Evolutionary conservation across 192 early-diverging fungal genomes (phyloP).

Genomic region (Coemansia sp.): DNA sequence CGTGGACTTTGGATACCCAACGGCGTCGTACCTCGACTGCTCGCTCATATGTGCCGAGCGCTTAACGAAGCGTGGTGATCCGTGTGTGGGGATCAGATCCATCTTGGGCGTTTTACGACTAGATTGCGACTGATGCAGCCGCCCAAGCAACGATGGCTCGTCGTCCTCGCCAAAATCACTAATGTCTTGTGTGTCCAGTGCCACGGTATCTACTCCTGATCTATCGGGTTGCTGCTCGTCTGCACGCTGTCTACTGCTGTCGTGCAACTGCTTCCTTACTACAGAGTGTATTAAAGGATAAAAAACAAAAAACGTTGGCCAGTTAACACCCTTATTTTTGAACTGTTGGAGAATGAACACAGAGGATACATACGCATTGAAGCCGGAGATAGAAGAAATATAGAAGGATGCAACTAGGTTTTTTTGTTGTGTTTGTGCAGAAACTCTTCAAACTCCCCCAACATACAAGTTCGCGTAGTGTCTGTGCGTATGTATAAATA

Average conservation of each 20-base stretch:
- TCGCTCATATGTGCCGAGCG: conserved; percentile 24
- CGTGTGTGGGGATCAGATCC: conserved; percentile 10
- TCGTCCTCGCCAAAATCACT: conserved; percentile 4
- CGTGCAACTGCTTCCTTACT: conserved; percentile 7
- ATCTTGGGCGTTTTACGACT: conserved; percentile 6
- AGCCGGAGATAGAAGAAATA: background rate
- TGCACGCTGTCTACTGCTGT: conserved; percentile 2
- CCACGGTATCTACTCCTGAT: background rate
- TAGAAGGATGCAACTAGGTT: background rate
- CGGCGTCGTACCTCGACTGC: conserved; percentile 27
- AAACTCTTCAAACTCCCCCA: background rate
- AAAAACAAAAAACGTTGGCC: conserved; percentile 2
- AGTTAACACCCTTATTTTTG: background rate
- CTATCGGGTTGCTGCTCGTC: background rate
- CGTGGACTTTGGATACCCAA: conserved; percentile 44
- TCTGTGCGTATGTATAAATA: conserved; percentile 8
- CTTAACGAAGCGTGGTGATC: conserved; percentile 23
- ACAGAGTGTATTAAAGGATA: background rate
- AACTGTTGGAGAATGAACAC: background rate
- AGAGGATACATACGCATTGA: background rate
- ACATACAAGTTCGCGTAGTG: background rate
- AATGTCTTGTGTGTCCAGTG: background rate
- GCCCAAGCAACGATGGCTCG: conserved; percentile 13
- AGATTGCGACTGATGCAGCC: conserved; percentile 17
- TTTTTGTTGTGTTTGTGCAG: background rate